Conservation (phyloP, 257 asterid genomes). For the Mitragyna speciosa region DNA sequence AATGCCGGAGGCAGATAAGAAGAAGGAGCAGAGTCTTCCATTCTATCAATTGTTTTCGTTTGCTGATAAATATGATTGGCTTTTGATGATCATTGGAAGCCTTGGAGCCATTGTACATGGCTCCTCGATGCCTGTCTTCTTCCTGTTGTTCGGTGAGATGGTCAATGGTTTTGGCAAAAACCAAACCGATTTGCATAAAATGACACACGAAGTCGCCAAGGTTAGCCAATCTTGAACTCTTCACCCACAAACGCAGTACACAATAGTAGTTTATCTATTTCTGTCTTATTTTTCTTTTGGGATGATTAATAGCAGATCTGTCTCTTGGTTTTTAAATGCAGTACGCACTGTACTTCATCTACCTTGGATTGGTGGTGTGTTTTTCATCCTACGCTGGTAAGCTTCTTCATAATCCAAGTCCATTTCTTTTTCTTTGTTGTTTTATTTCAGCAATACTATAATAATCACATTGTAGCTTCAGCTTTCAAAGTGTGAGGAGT, state of each 20-base stretch:
- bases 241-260: too few species aligned
- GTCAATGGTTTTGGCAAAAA: slow-evolving; percentile 95
- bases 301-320: slow-evolving; percentile 51
- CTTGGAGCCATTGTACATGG: slow-evolving; percentile 90
- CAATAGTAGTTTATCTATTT: too few species aligned
- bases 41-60: slow-evolving; percentile 45
- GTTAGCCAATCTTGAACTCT: slow-evolving; percentile 3
- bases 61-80: slow-evolving; percentile 43
- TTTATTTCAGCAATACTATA: not conserved
- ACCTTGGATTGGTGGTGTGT: slow-evolving; percentile 89
- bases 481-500: not conserved
- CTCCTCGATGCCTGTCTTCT: slow-evolving; percentile 97
- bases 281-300: not conserved
- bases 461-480: too few species aligned
- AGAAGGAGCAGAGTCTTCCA: slow-evolving; percentile 50
- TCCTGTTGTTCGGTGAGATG: slow-evolving; percentile 89
- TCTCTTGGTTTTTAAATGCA: slow-evolving; percentile 37
- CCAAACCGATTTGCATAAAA: slow-evolving; percentile 74
- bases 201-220: slow-evolving; percentile 36
- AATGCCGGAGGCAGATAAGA: slow-evolving; percentile 47
- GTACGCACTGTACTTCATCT: slow-evolving; percentile 95
- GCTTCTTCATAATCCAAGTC: slow-evolving; percentile 11
- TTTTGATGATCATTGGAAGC: slow-evolving; percentile 42
- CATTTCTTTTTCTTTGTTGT: not conserved
- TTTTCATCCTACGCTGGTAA: slow-evolving; percentile 95